These are phyloP conservation scores for Populus tomentosa DNA, from an alignment of 441 rosid genomes.

Conservation along the genomic window DNA sequence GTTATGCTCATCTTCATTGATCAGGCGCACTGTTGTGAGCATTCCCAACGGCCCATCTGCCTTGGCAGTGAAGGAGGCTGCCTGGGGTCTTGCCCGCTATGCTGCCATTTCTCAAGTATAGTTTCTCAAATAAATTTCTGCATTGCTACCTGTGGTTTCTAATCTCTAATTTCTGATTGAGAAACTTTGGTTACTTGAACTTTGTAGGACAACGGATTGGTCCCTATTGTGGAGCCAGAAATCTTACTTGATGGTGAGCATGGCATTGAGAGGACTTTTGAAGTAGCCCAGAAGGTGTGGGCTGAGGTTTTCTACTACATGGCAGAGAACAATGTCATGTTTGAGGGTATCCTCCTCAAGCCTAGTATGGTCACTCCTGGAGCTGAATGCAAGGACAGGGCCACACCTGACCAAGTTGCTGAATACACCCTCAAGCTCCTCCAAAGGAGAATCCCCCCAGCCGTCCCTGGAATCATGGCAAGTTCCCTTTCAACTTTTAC, in stretches of 20 bases:
- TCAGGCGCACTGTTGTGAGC: slow-evolving; percentile 97
- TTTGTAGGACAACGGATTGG: slow-evolving; percentile 76
- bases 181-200: neutral
- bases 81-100: slow-evolving; percentile 98
- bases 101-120: slow-evolving; percentile 84
- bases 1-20: neutral
- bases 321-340: slow-evolving; percentile 85
- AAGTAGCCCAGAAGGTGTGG: slow-evolving; percentile 88
- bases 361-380: slow-evolving; percentile 99
- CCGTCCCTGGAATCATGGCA: slow-evolving; percentile 92
- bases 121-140: neutral
- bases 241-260: slow-evolving; percentile 92
- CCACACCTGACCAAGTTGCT: slow-evolving; percentile 72
- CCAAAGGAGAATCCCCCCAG: slow-evolving; percentile 68
- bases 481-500: slow-evolving; percentile 16
- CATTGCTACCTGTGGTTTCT: neutral
- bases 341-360: slow-evolving; percentile 89
- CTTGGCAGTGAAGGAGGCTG: slow-evolving; percentile 90
- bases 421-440: slow-evolving; percentile 91
- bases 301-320: slow-evolving; percentile 93
- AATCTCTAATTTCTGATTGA: slow-evolving; percentile 1
- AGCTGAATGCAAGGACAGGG: slow-evolving; percentile 77
- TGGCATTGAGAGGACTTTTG: slow-evolving; percentile 75
- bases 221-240: slow-evolving; percentile 96
- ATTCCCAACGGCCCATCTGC: slow-evolving; percentile 96